phyloP scores from a whole-genome alignment of 495 filamentous ascomycete species.

The Hypoxylon lienhwacheense region DNA sequence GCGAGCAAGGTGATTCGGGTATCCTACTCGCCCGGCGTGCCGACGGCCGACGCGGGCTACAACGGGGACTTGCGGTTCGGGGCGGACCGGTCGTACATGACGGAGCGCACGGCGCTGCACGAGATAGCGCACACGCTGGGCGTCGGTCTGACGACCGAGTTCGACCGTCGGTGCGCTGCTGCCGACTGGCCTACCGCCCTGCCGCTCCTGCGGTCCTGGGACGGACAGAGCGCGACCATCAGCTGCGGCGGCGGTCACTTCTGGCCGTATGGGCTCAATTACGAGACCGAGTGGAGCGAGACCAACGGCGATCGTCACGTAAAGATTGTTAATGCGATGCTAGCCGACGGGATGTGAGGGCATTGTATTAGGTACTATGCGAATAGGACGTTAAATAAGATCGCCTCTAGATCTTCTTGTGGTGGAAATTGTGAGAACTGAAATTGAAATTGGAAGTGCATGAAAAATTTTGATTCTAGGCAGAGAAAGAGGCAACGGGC shows the following conservation, averaged over 20 bases:
- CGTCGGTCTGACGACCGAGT: conserved; percentile 44
- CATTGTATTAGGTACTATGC: too few relatives aligned
- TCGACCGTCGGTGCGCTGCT: conserved; percentile 41
- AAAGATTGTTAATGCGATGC: conserved; percentile 45
- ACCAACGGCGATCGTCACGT: conserved; percentile 46
- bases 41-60: conserved; percentile 47
- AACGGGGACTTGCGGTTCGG: conserved; percentile 52
- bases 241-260: conserved; percentile 49
- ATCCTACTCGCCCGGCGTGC: conserved; percentile 44
- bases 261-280: conserved; percentile 50
- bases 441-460: too few relatives aligned
- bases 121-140: conserved; percentile 51
- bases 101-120: conserved; percentile 50
- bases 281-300: conserved; percentile 47
- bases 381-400: too few relatives aligned
- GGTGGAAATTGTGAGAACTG: too few relatives aligned
- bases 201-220: conserved; percentile 42
- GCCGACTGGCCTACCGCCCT: conserved; percentile 46
- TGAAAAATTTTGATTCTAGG: too few relatives aligned
- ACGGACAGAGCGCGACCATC: conserved; percentile 44
- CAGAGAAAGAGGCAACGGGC: too few relatives aligned
- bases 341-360: conserved; percentile 26
- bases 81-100: conserved; percentile 48
- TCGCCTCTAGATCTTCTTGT: too few relatives aligned
- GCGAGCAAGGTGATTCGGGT: conserved; percentile 42